Evolutionary conservation across 2,329 filamentous ascomycete species (phyloP).

Genomic region (Hypomyces rosellus): DNA sequence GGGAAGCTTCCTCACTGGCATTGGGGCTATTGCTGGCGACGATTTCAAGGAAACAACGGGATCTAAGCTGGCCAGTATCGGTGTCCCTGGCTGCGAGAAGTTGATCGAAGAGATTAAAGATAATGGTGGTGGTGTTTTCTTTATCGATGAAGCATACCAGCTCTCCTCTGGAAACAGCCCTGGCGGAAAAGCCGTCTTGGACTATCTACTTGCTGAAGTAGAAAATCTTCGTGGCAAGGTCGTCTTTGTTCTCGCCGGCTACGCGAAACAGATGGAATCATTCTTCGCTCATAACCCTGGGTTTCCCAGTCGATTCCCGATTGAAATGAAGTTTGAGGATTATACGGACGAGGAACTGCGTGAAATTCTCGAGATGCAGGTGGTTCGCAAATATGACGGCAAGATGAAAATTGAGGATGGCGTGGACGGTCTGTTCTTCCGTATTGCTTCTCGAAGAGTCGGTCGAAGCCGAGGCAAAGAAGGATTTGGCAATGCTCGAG

Average conservation of each 20-base stretch:
- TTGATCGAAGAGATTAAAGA: slow-evolving; percentile 44
- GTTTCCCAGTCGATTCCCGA: slow-evolving; percentile 61
- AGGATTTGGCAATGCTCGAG: slow-evolving; percentile 68
- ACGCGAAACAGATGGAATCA: slow-evolving; percentile 66
- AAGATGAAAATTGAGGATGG: slow-evolving; percentile 57
- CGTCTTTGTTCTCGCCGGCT: slow-evolving; percentile 67
- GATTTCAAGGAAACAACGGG: slow-evolving; percentile 63
- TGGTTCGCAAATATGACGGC: slow-evolving; percentile 47
- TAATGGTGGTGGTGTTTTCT: slow-evolving; percentile 59
- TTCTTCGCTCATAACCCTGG: slow-evolving; percentile 72
- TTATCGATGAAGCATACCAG: slow-evolving; percentile 78
- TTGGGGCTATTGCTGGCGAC: slow-evolving; percentile 56
- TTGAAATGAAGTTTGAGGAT: slow-evolving; percentile 60
- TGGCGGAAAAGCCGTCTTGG: slow-evolving; percentile 57
- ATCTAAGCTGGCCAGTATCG: slow-evolving; percentile 56
- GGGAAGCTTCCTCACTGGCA: slow-evolving; percentile 54
- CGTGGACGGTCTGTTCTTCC: slow-evolving; percentile 51
- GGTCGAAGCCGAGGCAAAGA: slow-evolving; percentile 55
- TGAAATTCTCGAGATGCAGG: slow-evolving; percentile 49
- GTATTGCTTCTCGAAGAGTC: slow-evolving; percentile 56
- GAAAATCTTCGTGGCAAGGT: slow-evolving; percentile 66
- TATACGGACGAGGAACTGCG: slow-evolving; percentile 61
- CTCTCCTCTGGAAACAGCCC: slow-evolving; percentile 52
- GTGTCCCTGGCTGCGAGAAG: slow-evolving; percentile 51
- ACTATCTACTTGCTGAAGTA: slow-evolving; percentile 65